A percentile compares a stretch with the other conserved stretches of the same genome.
phyloP scores from a whole-genome alignment of 2,329 filamentous ascomycete species.

The Monosporascus sp. region DNA sequence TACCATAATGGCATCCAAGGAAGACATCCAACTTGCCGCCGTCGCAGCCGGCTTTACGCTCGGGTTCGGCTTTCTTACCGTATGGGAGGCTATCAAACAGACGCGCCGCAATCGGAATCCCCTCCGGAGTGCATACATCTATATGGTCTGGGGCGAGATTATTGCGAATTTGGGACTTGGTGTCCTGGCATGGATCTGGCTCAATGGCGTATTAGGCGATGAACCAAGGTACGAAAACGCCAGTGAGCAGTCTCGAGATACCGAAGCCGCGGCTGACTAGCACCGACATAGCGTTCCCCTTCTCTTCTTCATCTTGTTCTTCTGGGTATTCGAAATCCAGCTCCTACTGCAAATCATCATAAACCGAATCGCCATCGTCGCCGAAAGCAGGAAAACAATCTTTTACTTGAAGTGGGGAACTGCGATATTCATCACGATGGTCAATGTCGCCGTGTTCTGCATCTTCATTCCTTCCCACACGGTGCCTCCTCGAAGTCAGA shows the following conservation, averaged over 20 bases:
- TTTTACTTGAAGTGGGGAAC: conserved; percentile 40
- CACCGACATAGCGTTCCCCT: conserved; percentile 25
- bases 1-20: no score
- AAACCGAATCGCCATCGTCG: conserved; percentile 46
- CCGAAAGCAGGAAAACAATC: conserved; percentile 33
- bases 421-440: conserved; percentile 36
- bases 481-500: conserved; percentile 30
- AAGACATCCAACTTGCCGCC: conserved; percentile 7
- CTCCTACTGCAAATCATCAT: conserved; percentile 50
- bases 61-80: conserved; percentile 8
- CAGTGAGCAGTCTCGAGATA: conserved; percentile 21
- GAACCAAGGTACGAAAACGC: background rate
- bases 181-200: conserved; percentile 33
- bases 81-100: conserved; percentile 10
- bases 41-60: conserved; percentile 8
- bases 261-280: conserved; percentile 2
- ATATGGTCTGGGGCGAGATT: conserved; percentile 43
- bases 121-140: conserved; percentile 8
- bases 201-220: conserved; percentile 26
- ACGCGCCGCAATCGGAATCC: conserved; percentile 9
- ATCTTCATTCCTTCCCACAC: conserved; percentile 48
- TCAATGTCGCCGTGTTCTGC: conserved; percentile 48
- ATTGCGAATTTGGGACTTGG: conserved; percentile 32
- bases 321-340: conserved; percentile 43
- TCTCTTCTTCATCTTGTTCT: conserved; percentile 30